A percentile compares a stretch with the other conserved stretches of the same genome.
phyloP scores from a whole-genome alignment of 2,329 filamentous ascomycete genomes.

The Colletotrichum godetiae region DNA sequence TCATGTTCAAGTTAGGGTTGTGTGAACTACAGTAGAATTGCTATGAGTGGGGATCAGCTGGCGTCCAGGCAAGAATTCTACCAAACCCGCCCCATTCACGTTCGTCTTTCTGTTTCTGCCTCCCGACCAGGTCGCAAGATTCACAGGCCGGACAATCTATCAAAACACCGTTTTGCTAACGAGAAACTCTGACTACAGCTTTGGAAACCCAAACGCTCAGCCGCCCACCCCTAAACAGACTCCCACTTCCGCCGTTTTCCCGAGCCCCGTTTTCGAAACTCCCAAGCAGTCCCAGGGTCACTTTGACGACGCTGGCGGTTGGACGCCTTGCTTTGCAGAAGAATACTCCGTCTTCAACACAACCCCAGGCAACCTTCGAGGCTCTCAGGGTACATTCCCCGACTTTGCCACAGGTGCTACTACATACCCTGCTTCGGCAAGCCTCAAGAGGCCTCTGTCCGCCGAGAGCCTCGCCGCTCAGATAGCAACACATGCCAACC shows the following conservation, averaged over 20 bases:
- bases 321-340: conserved; percentile 72
- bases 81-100: conserved; percentile 31
- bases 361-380: conserved; percentile 69
- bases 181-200: conserved; percentile 55
- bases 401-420: conserved; percentile 51
- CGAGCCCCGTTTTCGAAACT: conserved; percentile 68
- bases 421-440: conserved; percentile 48
- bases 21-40: conserved; percentile 49
- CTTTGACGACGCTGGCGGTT: conserved; percentile 62
- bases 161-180: conserved; percentile 48
- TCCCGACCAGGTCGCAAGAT: conserved; percentile 27
- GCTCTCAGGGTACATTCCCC: conserved; percentile 56
- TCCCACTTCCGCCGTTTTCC: conserved; percentile 63
- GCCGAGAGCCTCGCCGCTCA: conserved; percentile 60
- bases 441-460: conserved; percentile 64
- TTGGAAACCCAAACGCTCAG: conserved; percentile 72
- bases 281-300: conserved; percentile 60
- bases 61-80: conserved; percentile 60
- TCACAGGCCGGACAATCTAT: conserved; percentile 15
- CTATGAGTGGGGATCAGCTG: conserved; percentile 73
- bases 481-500: conserved; percentile 71
- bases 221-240: conserved; percentile 70
- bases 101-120: conserved; percentile 35
- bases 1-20: conserved; percentile 37
- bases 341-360: conserved; percentile 74